phyloP scores from a whole-genome alignment of 2,329 filamentous ascomycete species.

The Arthroderma uncinatum region DNA sequence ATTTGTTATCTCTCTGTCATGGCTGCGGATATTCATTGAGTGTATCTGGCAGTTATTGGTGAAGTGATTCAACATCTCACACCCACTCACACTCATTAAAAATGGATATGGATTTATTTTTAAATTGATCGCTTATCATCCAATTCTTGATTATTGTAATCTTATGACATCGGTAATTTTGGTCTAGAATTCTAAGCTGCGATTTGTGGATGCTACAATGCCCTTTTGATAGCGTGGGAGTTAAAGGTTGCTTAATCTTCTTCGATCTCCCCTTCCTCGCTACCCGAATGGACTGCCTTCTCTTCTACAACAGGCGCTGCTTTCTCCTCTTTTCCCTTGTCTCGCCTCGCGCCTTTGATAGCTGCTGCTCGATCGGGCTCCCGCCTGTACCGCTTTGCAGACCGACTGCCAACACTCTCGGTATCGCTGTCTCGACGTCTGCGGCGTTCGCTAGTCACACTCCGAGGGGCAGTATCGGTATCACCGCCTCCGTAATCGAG shows the following conservation, averaged over 20 bases:
- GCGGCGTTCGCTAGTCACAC: conserved; percentile 54
- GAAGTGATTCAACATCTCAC: background rate
- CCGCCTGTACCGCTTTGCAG: conserved; percentile 47
- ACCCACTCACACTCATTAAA: background rate
- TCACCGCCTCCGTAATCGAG: conserved; percentile 72
- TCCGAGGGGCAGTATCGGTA: conserved; percentile 37
- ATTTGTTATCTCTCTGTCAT: background rate
- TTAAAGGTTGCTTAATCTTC: conserved; percentile 42
- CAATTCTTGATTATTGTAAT: background rate
- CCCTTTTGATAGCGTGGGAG: no score
- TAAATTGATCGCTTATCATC: background rate
- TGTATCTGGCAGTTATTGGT: background rate
- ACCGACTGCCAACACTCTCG: conserved; percentile 47
- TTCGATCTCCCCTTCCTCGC: conserved; percentile 96
- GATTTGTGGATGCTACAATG: no score
- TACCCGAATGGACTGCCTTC: conserved; percentile 60
- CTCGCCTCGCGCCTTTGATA: conserved; percentile 23
- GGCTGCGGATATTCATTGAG: background rate
- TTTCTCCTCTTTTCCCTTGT: conserved; percentile 35
- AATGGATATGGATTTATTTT: background rate
- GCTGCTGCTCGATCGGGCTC: conserved; percentile 22
- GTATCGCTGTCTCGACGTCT: conserved; percentile 69
- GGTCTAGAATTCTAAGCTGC: background rate
- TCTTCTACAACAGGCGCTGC: conserved; percentile 25
- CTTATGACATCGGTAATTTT: background rate